Evolutionary conservation across 2,329 filamentous ascomycete species (phyloP), one percentile per base, ranked within the genome.

Genomic region (Coniochaeta prunicola): DNA sequence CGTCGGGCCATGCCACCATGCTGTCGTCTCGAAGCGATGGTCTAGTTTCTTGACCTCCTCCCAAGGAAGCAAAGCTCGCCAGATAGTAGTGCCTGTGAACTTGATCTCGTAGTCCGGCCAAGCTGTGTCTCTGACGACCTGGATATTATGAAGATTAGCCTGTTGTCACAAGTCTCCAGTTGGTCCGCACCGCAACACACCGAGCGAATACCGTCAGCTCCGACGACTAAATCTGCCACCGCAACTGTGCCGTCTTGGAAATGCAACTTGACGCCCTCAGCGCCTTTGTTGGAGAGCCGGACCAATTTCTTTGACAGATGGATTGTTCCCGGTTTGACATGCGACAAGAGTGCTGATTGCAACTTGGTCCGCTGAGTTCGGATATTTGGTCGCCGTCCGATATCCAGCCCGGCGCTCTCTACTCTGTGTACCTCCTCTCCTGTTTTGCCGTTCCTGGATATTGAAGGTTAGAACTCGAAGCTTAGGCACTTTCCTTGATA

Each of bases 141-240:
- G 24, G 24, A 6, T 10, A 6, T 19, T 19, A 12, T 13, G 2
- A 26, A 21, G 31, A 12, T 56, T 38, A 56, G 54, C 10, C 30
- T 10, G 21, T 4, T 17, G 31, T 4, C 3, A 9, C 10, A 5
- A 36, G 6, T 8, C 33, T 5, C 17, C 33, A 6, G 31, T 19
- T 17, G 17, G 30, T 15, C 12, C 15, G 55, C 33, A 45, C 19
- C 9, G 53, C 19, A 42, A 38, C 57, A 28, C 28, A 60, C 78
- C 1, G 78, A 80, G 61, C 77, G 74, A 58, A 81, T 81, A 1
- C 80, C 77, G 64, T 83, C 78, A 8, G 77, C 80, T 0, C 79
- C 80, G 2, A 83, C 73, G 1, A 82, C 71, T 0, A 82, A 63
- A 62, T 80, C 78, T 2, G 73, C 74, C 21, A 71, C 66, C 6